Evolutionary conservation across 164 flowering plant species (phyloP).

Genomic region (Piper betle): DNA sequence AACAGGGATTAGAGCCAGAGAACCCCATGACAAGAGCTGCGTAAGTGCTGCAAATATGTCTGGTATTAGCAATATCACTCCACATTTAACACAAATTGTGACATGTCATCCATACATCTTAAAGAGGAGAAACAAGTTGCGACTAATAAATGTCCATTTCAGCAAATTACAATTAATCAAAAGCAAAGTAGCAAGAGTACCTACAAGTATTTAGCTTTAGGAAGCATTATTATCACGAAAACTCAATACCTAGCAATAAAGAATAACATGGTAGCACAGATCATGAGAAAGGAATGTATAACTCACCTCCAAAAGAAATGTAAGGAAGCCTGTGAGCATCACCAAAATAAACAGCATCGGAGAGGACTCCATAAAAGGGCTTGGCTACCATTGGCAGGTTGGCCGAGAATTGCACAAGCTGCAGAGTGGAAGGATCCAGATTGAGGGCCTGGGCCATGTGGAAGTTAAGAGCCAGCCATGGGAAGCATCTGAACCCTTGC

Average conservation of each 20-base stretch:
- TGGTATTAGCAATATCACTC: slow-evolving; percentile 7
- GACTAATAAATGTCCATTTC: too few relatives aligned
- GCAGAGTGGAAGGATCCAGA: slow-evolving; percentile 60
- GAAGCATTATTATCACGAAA: too few relatives aligned
- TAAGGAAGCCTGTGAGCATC: slow-evolving; percentile 83
- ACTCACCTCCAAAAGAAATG: slow-evolving; percentile 76
- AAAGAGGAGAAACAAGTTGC: too few relatives aligned
- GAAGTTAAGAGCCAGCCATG: slow-evolving; percentile 82
- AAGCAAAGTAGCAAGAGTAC: too few relatives aligned
- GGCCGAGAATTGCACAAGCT: slow-evolving; percentile 61
- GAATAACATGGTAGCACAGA: not conserved
- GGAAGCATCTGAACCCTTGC: slow-evolving; percentile 91
- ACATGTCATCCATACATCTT: too few relatives aligned
- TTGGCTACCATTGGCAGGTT: slow-evolving; percentile 93
- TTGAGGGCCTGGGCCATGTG: slow-evolving; percentile 60
- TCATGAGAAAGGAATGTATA: not conserved
- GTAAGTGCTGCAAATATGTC: slow-evolving; percentile 36
- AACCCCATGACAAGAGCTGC: slow-evolving; percentile 80
- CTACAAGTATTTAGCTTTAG: too few relatives aligned
- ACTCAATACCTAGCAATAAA: too few relatives aligned
- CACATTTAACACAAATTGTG: not conserved
- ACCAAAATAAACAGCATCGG: slow-evolving; percentile 77
- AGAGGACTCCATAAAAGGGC: slow-evolving; percentile 72
- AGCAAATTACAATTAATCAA: too few relatives aligned
- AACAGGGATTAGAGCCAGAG: slow-evolving; percentile 43